Conservation (phyloP, 768 basidiomycete genomes). For the Rhodotorula toruloides region DNA sequence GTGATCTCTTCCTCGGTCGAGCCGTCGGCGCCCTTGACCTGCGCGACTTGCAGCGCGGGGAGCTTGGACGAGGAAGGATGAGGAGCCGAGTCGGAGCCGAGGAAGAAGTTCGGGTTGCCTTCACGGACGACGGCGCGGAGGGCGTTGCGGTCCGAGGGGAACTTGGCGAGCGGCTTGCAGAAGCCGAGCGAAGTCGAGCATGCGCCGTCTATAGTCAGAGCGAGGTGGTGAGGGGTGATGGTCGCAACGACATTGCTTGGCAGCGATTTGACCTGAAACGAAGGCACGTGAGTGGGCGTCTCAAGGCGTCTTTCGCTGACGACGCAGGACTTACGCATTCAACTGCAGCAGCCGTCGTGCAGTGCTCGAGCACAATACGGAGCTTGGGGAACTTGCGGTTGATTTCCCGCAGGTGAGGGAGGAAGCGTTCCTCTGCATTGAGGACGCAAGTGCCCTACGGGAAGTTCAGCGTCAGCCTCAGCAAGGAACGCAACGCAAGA, state of each 20-base stretch:
- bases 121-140: constrained; percentile 58
- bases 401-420: constrained; percentile 76
- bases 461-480: too few relatives aligned
- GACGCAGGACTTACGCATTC: constrained; percentile 63
- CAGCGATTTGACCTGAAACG: constrained; percentile 47
- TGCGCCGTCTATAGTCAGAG: constrained; percentile 91
- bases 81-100: constrained; percentile 94
- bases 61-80: constrained; percentile 57
- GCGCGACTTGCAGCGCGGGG: constrained; percentile 32
- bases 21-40: constrained; percentile 10
- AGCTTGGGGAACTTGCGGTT: constrained; percentile 78
- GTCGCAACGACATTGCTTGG: constrained; percentile 86
- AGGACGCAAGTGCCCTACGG: constrained; percentile 78
- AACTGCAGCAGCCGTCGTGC: constrained; percentile 84
- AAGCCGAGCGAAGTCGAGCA: constrained; percentile 91
- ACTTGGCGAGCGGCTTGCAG: constrained; percentile 98
- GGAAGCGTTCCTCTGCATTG: constrained; percentile 84
- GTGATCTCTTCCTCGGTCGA: constrained; percentile 57
- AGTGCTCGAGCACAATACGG: constrained; percentile 94
- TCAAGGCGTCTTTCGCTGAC: too few relatives aligned
- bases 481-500: too few relatives aligned
- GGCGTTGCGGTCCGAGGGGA: constrained; percentile 80
- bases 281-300: neutral
- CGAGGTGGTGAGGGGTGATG: constrained; percentile 94
- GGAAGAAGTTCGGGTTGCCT: constrained; percentile 93